Conservation (phyloP, 306 rosid genomes). For the Amphicarpaea edgeworthii region DNA sequence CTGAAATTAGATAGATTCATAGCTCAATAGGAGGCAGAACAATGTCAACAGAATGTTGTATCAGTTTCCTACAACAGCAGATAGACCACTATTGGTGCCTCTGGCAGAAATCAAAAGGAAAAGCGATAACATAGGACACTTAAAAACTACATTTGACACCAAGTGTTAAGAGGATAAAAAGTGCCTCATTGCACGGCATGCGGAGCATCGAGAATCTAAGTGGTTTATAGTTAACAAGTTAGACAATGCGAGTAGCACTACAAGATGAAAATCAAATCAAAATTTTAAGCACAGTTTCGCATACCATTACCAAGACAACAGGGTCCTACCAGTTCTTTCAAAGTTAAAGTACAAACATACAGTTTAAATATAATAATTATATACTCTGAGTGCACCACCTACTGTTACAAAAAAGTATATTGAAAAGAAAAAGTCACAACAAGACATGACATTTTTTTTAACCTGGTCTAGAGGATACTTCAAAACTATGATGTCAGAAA, state of each 20-base stretch:
- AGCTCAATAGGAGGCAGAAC: constrained; percentile 42
- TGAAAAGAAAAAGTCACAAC: constrained; percentile 6
- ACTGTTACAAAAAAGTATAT: constrained; percentile 4
- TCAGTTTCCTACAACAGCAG: constrained; percentile 21
- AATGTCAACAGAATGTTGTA: constrained; percentile 25
- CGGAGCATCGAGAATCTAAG: background rate
- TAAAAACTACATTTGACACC: background rate
- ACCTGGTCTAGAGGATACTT: constrained; percentile 12
- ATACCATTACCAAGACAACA: constrained; percentile 24
- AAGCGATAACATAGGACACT: background rate
- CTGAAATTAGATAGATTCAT: constrained; percentile 64
- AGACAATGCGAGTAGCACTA: constrained; percentile 1
- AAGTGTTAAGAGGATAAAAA: background rate
- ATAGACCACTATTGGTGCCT: constrained; percentile 5
- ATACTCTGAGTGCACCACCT: constrained; percentile 18
- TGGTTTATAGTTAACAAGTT: constrained; percentile 1
- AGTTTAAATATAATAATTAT: constrained; percentile 27
- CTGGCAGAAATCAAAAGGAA: constrained; percentile 13
- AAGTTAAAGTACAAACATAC: background rate
- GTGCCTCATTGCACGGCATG: constrained; percentile 23
- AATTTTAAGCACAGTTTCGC: constrained; percentile 1
- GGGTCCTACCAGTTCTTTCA: constrained; percentile 15
- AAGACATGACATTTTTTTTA: background rate
- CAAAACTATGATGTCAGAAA: constrained; percentile 18
- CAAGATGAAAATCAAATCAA: constrained; percentile 7